phyloP scores from a whole-genome alignment of 306 rosid species.

The Cucumis melo region DNA sequence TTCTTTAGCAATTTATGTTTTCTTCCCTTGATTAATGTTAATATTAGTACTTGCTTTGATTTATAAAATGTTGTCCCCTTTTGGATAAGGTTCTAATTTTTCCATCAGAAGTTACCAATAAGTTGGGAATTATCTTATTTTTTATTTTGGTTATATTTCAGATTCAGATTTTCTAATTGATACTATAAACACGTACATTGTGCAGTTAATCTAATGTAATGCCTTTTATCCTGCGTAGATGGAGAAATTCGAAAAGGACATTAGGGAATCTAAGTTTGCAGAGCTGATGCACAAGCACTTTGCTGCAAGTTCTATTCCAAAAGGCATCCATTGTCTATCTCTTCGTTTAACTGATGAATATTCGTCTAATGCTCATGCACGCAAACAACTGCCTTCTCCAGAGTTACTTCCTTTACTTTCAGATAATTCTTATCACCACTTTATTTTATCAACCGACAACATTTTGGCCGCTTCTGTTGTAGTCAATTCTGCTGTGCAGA shows the following conservation, averaged over 20 bases:
- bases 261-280: slow-evolving; percentile 65
- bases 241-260: slow-evolving; percentile 86
- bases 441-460: slow-evolving; percentile 85
- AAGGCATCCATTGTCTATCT: slow-evolving; percentile 88
- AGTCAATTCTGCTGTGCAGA: slow-evolving; percentile 81
- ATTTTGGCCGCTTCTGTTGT: slow-evolving; percentile 97
- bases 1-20: neutral
- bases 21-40: neutral
- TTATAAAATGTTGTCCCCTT: neutral
- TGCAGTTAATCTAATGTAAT: neutral
- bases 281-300: slow-evolving; percentile 94
- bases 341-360: slow-evolving; percentile 98
- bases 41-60: neutral
- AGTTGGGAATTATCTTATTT: neutral
- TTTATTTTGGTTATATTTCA: neutral
- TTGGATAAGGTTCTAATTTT: neutral
- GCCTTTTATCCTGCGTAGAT: slow-evolving; percentile 33
- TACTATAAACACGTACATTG: neutral
- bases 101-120: neutral
- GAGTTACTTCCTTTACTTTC: slow-evolving; percentile 82
- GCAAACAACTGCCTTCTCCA: slow-evolving; percentile 90
- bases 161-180: neutral
- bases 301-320: slow-evolving; percentile 93
- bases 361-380: slow-evolving; percentile 95
- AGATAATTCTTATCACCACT: slow-evolving; percentile 81